A percentile compares a stretch with the other conserved stretches of the same genome.
These are phyloP conservation scores for Panaeolus cyanescens DNA, from an alignment of 768 basidiomycete species.

Conservation along the genomic window DNA sequence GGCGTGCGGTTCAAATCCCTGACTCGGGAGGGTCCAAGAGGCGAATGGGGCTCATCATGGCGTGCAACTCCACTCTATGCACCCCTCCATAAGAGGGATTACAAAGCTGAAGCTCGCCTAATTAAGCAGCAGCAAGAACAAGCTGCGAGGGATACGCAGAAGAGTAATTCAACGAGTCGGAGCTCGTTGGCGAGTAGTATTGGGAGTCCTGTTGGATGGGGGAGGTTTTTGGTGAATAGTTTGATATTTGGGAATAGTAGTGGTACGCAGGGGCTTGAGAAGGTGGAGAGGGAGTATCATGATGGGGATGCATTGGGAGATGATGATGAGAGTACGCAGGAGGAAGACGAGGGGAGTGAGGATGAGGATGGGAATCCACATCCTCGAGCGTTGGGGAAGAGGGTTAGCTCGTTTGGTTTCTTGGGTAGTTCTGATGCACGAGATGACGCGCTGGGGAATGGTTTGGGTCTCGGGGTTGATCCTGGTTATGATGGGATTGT, in stretches of 20 bases:
- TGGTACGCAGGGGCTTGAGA: slow-evolving; percentile 16
- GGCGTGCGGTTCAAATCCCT: slow-evolving; percentile 57
- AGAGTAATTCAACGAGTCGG: background rate
- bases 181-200: background rate
- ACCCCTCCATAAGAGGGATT: slow-evolving; percentile 54
- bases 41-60: slow-evolving; percentile 77
- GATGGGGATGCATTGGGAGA: slow-evolving; percentile 52
- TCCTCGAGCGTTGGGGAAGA: background rate
- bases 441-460: slow-evolving; percentile 4
- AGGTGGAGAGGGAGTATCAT: slow-evolving; percentile 52
- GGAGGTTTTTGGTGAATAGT: background rate
- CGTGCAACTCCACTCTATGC: slow-evolving; percentile 56
- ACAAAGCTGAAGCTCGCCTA: slow-evolving; percentile 13
- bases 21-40: slow-evolving; percentile 56
- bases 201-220: background rate
- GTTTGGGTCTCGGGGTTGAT: slow-evolving; percentile 41
- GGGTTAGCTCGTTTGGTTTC: background rate
- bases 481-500: slow-evolving; percentile 51
- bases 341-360: slow-evolving; percentile 23
- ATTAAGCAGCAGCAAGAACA: slow-evolving; percentile 4
- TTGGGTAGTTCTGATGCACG: background rate
- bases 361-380: slow-evolving; percentile 29
- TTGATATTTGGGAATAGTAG: background rate
- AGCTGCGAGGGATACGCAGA: background rate
- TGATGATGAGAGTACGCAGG: slow-evolving; percentile 37